A percentile compares a stretch with the other conserved stretches of the same genome.
These are phyloP conservation scores for Aspergillus steynii DNA, from an alignment of 495 filamentous ascomycete species.

Conservation along the genomic window DNA sequence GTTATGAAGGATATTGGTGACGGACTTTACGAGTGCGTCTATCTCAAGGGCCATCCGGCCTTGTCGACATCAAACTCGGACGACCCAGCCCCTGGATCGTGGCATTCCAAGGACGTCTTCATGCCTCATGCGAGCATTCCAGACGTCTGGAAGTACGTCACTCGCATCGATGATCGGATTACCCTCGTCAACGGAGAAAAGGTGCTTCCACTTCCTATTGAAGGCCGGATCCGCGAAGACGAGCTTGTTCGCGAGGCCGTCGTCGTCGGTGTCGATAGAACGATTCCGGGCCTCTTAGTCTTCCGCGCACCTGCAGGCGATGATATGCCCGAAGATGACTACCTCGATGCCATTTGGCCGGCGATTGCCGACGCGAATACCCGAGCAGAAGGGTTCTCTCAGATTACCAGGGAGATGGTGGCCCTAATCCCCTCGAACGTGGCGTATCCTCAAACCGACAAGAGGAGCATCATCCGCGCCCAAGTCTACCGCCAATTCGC, in stretches of 20 bases:
- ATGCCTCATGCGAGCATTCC: not conserved
- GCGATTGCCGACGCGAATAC: not conserved
- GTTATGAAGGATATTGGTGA: not conserved
- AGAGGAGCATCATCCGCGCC: not conserved
- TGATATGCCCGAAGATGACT: not conserved
- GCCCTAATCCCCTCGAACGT: not conserved
- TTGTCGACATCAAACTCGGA: not conserved
- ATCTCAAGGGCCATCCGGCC: not conserved
- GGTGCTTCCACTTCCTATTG: not conserved
- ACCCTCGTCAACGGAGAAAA: not conserved
- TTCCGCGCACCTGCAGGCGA: not conserved
- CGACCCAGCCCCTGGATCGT: not conserved
- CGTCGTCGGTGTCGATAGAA: not conserved
- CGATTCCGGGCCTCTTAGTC: not conserved
- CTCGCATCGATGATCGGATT: not conserved
- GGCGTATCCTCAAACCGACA: not conserved
- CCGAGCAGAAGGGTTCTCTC: not conserved
- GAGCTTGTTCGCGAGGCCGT: not conserved
- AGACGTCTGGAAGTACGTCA: not conserved
- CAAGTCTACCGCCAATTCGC: not conserved
- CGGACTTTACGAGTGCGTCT: not conserved
- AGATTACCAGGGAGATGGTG: not conserved
- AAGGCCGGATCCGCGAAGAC: not conserved
- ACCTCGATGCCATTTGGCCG: not conserved
- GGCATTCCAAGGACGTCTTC: slow-evolving; percentile 1